phyloP scores from a whole-genome alignment of 1,284 basidiomycete species.

The Moesziomyces aphidis region DNA sequence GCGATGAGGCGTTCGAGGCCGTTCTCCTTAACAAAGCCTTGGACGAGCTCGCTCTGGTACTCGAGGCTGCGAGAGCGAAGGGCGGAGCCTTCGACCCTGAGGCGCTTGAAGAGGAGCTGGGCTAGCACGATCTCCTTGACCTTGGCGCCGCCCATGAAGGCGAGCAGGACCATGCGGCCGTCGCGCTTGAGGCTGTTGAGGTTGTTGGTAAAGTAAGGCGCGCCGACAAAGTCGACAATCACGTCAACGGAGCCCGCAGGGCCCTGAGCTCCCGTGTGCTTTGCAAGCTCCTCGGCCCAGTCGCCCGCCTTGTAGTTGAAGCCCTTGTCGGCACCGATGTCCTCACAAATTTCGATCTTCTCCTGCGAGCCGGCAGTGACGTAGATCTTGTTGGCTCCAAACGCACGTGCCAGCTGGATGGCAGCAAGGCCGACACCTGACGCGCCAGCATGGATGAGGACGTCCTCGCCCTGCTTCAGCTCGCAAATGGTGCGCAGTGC shows the following conservation, averaged over 20 bases:
- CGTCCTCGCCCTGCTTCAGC: slow-evolving; percentile 76
- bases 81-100: slow-evolving; percentile 89
- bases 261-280: slow-evolving; percentile 48
- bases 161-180: slow-evolving; percentile 80
- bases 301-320: slow-evolving; percentile 89
- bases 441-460: slow-evolving; percentile 83
- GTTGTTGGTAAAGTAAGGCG: slow-evolving; percentile 85
- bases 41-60: slow-evolving; percentile 84
- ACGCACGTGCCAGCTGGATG: slow-evolving; percentile 84
- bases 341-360: slow-evolving; percentile 82
- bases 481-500: slow-evolving; percentile 49
- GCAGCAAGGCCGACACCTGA: slow-evolving; percentile 85
- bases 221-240: slow-evolving; percentile 88
- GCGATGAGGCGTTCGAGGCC: slow-evolving; percentile 42
- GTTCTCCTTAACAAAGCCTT: slow-evolving; percentile 72
- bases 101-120: slow-evolving; percentile 83
- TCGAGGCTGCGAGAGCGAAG: slow-evolving; percentile 80
- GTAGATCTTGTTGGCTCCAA: slow-evolving; percentile 72
- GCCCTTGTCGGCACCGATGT: slow-evolving; percentile 75
- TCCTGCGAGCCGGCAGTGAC: slow-evolving; percentile 84
- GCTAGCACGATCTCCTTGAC: slow-evolving; percentile 77
- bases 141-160: slow-evolving; percentile 77
- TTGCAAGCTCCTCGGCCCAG: slow-evolving; percentile 75
- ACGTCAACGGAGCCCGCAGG: slow-evolving; percentile 75
- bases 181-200: slow-evolving; percentile 80